Percentiles rank a stretch among this genome's conserved stretches.
Evolutionary conservation across 108 stramenopile genomes (phyloP).

Genomic region (Skeletonema menzelii): DNA sequence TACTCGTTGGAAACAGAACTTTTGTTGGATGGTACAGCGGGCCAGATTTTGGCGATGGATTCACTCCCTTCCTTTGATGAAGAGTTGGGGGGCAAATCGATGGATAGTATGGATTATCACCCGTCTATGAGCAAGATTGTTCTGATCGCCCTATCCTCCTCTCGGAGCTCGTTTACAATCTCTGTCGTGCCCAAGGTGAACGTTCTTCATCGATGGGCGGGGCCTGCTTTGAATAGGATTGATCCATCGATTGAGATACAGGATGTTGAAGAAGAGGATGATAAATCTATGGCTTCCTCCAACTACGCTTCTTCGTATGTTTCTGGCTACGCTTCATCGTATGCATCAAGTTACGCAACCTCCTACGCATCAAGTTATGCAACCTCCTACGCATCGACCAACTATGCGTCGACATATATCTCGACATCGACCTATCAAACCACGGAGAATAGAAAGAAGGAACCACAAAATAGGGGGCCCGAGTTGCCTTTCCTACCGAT

Average conservation of each 20-base stretch:
- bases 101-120: conserved; percentile 15
- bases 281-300: conserved; percentile 15
- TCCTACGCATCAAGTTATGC: conserved; percentile 5
- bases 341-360: conserved; percentile 3
- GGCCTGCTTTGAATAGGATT: conserved; percentile 51
- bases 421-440: conserved; percentile 31
- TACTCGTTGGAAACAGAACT: conserved; percentile 86
- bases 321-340: not conserved
- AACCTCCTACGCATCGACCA: not conserved
- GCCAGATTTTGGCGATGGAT: conserved; percentile 80
- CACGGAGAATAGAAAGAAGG: not conserved
- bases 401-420: conserved; percentile 17
- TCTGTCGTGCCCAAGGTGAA: conserved; percentile 82
- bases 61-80: conserved; percentile 59
- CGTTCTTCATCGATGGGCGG: conserved; percentile 85
- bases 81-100: conserved; percentile 13
- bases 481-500: conserved; percentile 65
- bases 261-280: conserved; percentile 1
- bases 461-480: not conserved
- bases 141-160: conserved; percentile 81
- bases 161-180: conserved; percentile 84
- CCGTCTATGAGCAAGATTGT: conserved; percentile 42
- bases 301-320: conserved; percentile 5
- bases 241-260: conserved; percentile 12
- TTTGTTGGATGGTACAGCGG: conserved; percentile 88